A percentile compares a stretch with the other conserved stretches of the same genome.
Conservation (phyloP, 768 basidiomycete genomes). For the Amanita rubescens region DNA sequence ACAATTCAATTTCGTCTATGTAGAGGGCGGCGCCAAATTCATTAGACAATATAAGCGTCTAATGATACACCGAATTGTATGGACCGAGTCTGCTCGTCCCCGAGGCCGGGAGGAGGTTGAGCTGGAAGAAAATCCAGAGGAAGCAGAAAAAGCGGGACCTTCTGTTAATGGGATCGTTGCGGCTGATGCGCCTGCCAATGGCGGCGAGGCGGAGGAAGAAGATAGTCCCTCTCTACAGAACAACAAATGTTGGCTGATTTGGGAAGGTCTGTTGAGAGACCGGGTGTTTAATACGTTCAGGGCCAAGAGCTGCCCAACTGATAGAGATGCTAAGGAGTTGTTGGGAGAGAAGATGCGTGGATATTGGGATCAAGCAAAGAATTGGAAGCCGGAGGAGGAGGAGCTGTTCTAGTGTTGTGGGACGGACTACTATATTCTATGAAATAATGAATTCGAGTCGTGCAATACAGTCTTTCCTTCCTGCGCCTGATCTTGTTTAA, state of each 20-base stretch:
- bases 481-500: too few species aligned
- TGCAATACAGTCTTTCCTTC: too few species aligned
- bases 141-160: conserved; percentile 15
- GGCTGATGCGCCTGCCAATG: conserved; percentile 15
- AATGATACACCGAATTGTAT: conserved; percentile 81
- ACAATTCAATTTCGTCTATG: conserved; percentile 82
- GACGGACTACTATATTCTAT: too few species aligned
- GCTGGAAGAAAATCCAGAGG: conserved; percentile 38
- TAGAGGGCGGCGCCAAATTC: conserved; percentile 85
- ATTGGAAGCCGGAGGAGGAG: conserved; percentile 79
- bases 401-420: conserved; percentile 48
- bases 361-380: conserved; percentile 94
- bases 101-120: conserved; percentile 69
- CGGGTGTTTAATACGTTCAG: conserved; percentile 74
- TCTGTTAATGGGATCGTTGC: conserved; percentile 2
- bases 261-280: conserved; percentile 88
- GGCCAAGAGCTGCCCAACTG: conserved; percentile 76
- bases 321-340: conserved; percentile 77
- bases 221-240: conserved; percentile 58
- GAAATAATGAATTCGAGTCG: too few species aligned
- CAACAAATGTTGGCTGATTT: conserved; percentile 86
- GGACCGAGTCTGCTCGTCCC: conserved; percentile 88
- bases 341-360: conserved; percentile 81
- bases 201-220: conserved; percentile 23
- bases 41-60: conserved; percentile 83